phyloP scores from a whole-genome alignment of 2,329 filamentous ascomycete genomes.

The Phoma sp. region DNA sequence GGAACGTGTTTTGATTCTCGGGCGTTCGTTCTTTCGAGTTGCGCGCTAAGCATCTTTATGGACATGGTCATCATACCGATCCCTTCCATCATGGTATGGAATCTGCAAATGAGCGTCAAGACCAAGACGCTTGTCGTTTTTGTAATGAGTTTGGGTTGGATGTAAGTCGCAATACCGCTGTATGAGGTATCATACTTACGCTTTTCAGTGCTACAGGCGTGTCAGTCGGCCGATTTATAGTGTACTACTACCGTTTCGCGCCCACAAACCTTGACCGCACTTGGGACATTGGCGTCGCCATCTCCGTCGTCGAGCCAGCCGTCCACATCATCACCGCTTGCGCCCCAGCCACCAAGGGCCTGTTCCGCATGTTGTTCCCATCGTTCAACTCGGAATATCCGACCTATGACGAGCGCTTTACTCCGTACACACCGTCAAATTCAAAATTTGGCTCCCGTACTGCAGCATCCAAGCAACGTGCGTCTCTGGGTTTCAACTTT shows the following conservation, averaged over 20 bases:
- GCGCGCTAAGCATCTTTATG: constrained; percentile 47
- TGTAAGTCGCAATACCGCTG: constrained; percentile 40
- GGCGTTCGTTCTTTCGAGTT: constrained; percentile 44
- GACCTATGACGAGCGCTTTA: constrained; percentile 22
- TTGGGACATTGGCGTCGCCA: constrained; percentile 48
- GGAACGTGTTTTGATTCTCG: constrained; percentile 46
- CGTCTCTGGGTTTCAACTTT: constrained; percentile 21
- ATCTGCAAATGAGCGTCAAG: constrained; percentile 50
- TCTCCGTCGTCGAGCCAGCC: constrained; percentile 50
- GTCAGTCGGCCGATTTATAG: constrained; percentile 48
- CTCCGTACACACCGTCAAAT: constrained; percentile 6
- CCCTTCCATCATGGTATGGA: constrained; percentile 54
- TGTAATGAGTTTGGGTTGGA: constrained; percentile 47
- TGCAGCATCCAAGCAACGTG: constrained; percentile 5
- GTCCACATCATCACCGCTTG: constrained; percentile 62
- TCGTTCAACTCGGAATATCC: constrained; percentile 36
- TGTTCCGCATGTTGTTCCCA: constrained; percentile 48
- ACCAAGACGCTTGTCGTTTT: constrained; percentile 45
- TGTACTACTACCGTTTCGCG: constrained; percentile 51
- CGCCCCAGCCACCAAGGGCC: constrained; percentile 60
- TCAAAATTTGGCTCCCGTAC: constrained; percentile 18
- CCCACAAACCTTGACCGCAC: constrained; percentile 43
- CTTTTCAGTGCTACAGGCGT: constrained; percentile 39
- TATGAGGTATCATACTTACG: too few species aligned
- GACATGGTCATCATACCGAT: constrained; percentile 52